Conservation (phyloP, 192 early-diverging fungal species). For the Coemansia sp. region DNA sequence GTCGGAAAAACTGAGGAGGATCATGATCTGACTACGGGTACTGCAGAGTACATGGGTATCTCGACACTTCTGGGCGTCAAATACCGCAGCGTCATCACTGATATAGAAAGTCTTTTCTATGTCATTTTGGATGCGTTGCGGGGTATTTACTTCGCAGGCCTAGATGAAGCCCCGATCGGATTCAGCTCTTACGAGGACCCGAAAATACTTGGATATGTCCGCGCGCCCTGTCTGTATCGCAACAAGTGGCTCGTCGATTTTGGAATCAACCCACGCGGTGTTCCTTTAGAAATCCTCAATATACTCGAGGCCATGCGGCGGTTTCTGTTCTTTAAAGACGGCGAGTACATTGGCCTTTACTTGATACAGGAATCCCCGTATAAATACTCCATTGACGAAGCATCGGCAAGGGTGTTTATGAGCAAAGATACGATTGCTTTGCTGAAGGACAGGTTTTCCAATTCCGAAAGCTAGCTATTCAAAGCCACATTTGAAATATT, state of each 20-base stretch:
- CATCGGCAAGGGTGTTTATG: not conserved
- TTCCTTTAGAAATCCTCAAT: not conserved
- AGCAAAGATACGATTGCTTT: not conserved
- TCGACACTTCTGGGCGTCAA: not conserved
- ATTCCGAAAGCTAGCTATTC: no score
- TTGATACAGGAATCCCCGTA: not conserved
- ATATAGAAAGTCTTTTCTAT: constrained; percentile 2
- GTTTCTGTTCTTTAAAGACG: not conserved
- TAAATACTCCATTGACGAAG: not conserved
- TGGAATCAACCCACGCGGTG: not conserved
- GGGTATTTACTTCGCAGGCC: not conserved
- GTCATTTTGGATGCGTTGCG: not conserved
- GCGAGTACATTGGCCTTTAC: not conserved
- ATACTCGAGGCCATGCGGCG: not conserved
- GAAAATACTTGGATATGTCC: not conserved
- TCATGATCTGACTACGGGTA: not conserved
- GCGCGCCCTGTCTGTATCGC: not conserved
- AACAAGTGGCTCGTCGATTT: not conserved
- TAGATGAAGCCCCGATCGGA: not conserved
- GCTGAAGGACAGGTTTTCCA: no score
- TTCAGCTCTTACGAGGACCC: not conserved
- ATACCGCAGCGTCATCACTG: not conserved
- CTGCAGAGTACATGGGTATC: not conserved
- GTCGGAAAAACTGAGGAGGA: not conserved
- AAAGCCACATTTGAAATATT: no score